Conservation (phyloP, 306 rosid genomes). For the Cucurbita ficifolia region DNA sequence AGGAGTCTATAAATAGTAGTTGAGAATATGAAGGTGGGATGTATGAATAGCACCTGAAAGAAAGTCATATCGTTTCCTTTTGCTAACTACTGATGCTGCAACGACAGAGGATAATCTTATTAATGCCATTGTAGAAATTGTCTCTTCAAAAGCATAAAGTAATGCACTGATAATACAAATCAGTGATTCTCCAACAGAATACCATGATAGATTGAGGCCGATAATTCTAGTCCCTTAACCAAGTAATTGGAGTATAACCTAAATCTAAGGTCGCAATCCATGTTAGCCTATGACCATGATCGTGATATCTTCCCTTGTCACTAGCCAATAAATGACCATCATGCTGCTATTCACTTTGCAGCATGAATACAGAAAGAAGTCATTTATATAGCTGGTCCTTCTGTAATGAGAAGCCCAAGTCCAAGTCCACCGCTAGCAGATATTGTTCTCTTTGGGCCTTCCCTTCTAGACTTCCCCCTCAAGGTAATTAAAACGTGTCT, state of each 20-base stretch:
- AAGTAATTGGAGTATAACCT: neutral
- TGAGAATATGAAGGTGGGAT: neutral
- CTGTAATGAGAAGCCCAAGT: no score
- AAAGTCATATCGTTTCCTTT: slow-evolving; percentile 62
- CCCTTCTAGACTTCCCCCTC: no score
- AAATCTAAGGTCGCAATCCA: neutral
- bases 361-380: neutral
- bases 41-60: slow-evolving; percentile 48
- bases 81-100: slow-evolving; percentile 69
- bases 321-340: neutral
- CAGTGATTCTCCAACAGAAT: neutral
- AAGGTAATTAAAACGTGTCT: no score
- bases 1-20: neutral
- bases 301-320: neutral
- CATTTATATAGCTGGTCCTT: no score
- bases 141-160: neutral
- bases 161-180: neutral
- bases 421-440: no score
- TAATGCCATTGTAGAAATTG: neutral
- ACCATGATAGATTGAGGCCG: neutral
- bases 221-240: neutral
- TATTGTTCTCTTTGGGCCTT: no score
- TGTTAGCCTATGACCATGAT: neutral
- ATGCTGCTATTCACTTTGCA: neutral
- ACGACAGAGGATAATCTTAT: slow-evolving; percentile 11